Conservation (phyloP, 2,329 filamentous ascomycete species). For the Tolypocladium ophioglossoides region DNA sequence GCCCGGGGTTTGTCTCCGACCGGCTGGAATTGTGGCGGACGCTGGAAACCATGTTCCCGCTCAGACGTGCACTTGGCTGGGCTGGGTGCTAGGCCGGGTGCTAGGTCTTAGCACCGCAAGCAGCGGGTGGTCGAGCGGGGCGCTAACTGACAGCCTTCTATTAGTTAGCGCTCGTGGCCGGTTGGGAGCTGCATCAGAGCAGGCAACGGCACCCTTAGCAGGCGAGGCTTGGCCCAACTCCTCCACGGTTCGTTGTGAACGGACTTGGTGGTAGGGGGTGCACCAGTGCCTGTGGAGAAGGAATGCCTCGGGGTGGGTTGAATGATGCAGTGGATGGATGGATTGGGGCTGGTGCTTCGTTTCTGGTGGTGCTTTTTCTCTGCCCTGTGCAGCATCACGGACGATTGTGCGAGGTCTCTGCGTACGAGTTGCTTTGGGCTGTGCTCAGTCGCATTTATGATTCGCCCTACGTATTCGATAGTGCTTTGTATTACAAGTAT, state of each 20-base stretch:
- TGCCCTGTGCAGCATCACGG: not conserved
- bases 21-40: too few relatives aligned
- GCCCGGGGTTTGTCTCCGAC: too few relatives aligned
- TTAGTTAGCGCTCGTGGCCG: too few relatives aligned
- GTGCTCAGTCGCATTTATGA: not conserved
- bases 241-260: not conserved
- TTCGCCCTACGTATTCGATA: not conserved
- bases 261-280: not conserved
- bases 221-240: not conserved
- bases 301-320: not conserved
- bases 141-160: too few relatives aligned
- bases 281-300: not conserved
- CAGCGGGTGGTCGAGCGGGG: too few relatives aligned
- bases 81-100: too few relatives aligned
- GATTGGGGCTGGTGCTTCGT: not conserved
- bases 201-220: not conserved
- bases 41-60: too few relatives aligned
- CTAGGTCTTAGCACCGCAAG: too few relatives aligned
- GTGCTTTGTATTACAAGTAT: not conserved
- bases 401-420: not conserved
- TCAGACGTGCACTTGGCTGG: too few relatives aligned
- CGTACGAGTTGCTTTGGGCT: not conserved
- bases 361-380: not conserved
- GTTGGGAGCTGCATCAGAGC: not conserved
- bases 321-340: not conserved